These are phyloP conservation scores for Antitrichia curtipendula DNA, from an alignment of 225 moss, liverwort and hornwort genomes.

Conservation along the genomic window DNA sequence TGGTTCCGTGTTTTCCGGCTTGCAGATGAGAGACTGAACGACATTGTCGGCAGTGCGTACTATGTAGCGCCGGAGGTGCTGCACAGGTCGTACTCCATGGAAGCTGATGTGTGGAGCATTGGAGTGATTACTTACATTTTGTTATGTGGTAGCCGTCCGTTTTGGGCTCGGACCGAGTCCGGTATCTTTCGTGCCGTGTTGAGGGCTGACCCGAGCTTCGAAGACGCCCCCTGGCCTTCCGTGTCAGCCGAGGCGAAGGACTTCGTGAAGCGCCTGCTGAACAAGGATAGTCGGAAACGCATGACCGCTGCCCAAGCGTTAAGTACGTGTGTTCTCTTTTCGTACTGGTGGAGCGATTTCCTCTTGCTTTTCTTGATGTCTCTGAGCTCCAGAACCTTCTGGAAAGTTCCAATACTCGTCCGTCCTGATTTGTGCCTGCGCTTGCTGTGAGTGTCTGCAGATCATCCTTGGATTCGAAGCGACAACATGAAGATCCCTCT, in stretches of 20 bases:
- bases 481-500: conserved; percentile 72
- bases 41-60: conserved; percentile 94
- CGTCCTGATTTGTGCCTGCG: neutral
- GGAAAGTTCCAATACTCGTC: too few species aligned
- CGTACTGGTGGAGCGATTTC: neutral
- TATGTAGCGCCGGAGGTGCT: conserved; percentile 94
- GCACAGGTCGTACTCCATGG: conserved; percentile 94
- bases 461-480: conserved; percentile 94
- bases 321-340: conserved; percentile 36
- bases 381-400: neutral
- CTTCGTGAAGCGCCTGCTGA: conserved; percentile 83
- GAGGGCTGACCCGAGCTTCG: conserved; percentile 89
- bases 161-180: conserved; percentile 92
- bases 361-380: neutral
- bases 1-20: neutral
- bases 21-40: conserved; percentile 94
- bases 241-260: conserved; percentile 88
- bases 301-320: conserved; percentile 99
- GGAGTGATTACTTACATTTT: conserved; percentile 94
- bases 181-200: conserved; percentile 92
- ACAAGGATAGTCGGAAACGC: conserved; percentile 84
- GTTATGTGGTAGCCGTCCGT: conserved; percentile 87
- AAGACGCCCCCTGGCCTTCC: conserved; percentile 91
- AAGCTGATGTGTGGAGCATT: conserved; percentile 98
- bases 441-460: conserved; percentile 18